These are phyloP conservation scores for Suillus weaverae DNA, from an alignment of 768 basidiomycete genomes.

Conservation along the genomic window DNA sequence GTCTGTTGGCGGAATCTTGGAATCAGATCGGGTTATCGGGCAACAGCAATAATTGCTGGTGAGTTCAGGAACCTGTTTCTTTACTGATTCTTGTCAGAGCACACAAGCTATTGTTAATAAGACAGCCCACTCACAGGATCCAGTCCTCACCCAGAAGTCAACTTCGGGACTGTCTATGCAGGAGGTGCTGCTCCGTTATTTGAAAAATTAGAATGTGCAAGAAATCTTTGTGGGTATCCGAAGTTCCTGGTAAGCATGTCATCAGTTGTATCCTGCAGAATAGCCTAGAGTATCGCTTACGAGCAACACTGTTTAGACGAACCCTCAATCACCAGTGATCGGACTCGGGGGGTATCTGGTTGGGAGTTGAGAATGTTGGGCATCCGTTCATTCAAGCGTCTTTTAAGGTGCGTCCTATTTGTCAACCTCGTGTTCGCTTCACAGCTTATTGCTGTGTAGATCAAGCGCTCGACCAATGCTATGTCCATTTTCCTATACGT, in stretches of 20 bases:
- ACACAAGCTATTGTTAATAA: neutral
- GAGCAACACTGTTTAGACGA: neutral
- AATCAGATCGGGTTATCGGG: too few species aligned
- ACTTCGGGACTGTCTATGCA: neutral
- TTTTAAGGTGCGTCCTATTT: neutral
- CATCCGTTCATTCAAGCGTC: neutral
- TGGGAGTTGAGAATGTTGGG: neutral
- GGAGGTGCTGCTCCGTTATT: neutral
- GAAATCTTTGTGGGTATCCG: too few species aligned
- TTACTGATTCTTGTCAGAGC: neutral
- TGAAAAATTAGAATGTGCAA: neutral
- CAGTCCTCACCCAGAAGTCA: neutral
- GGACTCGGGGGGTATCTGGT: neutral
- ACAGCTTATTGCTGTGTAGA: neutral
- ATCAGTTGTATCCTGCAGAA: neutral
- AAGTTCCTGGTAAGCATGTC: neutral
- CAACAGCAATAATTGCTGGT: neutral
- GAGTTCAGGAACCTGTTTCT: neutral
- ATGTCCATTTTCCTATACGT: neutral
- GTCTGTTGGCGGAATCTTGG: neutral
- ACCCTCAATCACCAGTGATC: neutral
- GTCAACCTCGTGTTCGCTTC: neutral
- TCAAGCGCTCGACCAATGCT: neutral
- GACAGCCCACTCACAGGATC: neutral
- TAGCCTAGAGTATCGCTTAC: neutral